Evolutionary conservation across 2,329 filamentous ascomycete genomes (phyloP).

Genomic region (Talaromyces marneffei): DNA sequence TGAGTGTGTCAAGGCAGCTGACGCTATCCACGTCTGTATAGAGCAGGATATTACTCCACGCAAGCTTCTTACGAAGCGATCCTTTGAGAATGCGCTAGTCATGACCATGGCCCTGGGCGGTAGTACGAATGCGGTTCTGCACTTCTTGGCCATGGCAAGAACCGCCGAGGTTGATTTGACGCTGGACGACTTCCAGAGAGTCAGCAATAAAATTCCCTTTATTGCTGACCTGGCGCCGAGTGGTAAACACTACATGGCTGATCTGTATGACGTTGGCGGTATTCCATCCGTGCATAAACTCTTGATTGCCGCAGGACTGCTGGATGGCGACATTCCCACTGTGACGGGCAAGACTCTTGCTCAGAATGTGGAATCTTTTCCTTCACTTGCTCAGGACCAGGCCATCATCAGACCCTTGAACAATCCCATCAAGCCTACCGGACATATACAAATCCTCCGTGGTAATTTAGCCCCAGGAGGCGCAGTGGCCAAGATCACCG

Average conservation of each 20-base stretch:
- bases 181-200: conserved; percentile 75
- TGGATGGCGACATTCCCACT: conserved; percentile 73
- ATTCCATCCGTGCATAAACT: conserved; percentile 82
- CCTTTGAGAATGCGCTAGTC: conserved; percentile 83
- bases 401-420: conserved; percentile 73
- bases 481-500: conserved; percentile 92
- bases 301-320: conserved; percentile 66
- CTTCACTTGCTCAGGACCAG: conserved; percentile 71
- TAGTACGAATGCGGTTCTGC: conserved; percentile 81
- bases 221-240: conserved; percentile 79
- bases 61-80: conserved; percentile 70
- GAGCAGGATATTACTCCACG: conserved; percentile 74
- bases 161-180: conserved; percentile 72
- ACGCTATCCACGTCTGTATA: conserved; percentile 73
- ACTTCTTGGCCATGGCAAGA: conserved; percentile 85
- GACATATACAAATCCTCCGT: conserved; percentile 80
- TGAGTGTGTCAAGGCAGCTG: conserved; percentile 75
- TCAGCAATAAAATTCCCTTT: conserved; percentile 77
- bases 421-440: conserved; percentile 79
- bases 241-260: conserved; percentile 81
- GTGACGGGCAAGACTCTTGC: conserved; percentile 79
- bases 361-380: conserved; percentile 72
- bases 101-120: conserved; percentile 91
- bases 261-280: conserved; percentile 79
- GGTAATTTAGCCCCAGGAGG: conserved; percentile 86